Evolutionary conservation across 169 alveolate species (phyloP).

Genomic region (Toxoplasma gondii): DNA sequence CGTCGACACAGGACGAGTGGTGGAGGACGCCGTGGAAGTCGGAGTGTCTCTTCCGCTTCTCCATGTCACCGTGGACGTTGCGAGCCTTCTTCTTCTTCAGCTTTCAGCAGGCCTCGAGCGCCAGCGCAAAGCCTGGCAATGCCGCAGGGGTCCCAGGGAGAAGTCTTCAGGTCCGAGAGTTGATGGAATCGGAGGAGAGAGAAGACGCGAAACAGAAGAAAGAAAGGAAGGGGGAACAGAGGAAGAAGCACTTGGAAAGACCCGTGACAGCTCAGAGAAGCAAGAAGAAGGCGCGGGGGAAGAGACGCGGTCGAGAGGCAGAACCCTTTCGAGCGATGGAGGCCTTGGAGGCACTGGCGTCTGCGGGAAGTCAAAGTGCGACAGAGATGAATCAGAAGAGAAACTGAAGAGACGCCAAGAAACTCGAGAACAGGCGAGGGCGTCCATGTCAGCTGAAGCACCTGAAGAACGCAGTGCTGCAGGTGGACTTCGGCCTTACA

Average conservation of each 20-base stretch:
- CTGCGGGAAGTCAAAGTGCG: no score
- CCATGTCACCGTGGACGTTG: neutral
- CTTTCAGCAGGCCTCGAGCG: neutral
- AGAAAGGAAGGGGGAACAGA: neutral
- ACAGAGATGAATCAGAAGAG: no score
- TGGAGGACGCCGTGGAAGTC: neutral
- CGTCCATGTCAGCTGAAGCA: no score
- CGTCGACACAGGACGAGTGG: neutral
- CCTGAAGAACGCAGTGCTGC: no score
- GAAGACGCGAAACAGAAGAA: neutral
- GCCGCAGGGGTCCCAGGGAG: neutral
- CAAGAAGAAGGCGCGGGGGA: neutral
- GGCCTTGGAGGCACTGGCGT: no score
- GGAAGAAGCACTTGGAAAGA: neutral
- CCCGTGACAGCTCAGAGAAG: neutral
- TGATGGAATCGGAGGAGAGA: no score
- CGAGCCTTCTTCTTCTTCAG: neutral
- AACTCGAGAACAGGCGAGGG: no score
- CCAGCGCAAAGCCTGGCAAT: neutral
- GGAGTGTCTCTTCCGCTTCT: neutral
- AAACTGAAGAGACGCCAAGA: no score
- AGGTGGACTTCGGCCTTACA: no score
- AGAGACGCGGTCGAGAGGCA: no score
- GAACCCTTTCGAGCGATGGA: no score
- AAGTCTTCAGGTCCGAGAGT: neutral